Base-by-base conservation (phyloP, 192 early-diverging fungal genomes). In the Backusella psychrophila region DNA sequence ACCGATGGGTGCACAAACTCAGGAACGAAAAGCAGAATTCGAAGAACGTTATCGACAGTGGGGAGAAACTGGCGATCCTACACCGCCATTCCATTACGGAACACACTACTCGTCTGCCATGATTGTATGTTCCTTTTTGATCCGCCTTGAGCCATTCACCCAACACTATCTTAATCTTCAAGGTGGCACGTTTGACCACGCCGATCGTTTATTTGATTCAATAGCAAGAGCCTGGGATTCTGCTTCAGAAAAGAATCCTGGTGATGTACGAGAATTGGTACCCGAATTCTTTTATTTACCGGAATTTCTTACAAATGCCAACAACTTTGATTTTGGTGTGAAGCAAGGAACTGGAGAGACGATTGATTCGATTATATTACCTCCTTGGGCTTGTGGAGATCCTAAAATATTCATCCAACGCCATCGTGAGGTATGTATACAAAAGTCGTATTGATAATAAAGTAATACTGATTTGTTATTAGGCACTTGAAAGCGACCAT, bases 201-300 rank as follows among this genome's bases (percentile, higher is more conserved):
- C 93, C 0, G 93, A 94, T 69, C 86, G 93, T 17, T 82, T 93
- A 71, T 94, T 94, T 72, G 89, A 94, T 77, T 94, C 93, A 0
- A 84, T 94, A 69, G 83, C 81, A 41, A 90, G 92, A 41, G 88
- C 92, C 0, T 94, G 93, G 93, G 78, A 84, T 59, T 94, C 92
- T 6, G 90, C 91, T 66, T 88, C 90, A 12, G 85, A 87, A 75
- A 89, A 89, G 49, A 90, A 91, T 21, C 91, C 90, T 73, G 90
- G 91, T 31, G 93, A 94, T 75, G 97, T 98, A 3, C 91, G 94
- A 74, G 97, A 98, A 82, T 89, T 98, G 36, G 96, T 96, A 11
- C 97, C 97, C 6, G 96, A 98, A 80, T 98, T 98, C 83, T 98
- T 93, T 74, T 98, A 96, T 83, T 75, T 96, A 77, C 97, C 97